Evolutionary conservation across 2,329 filamentous ascomycete species (phyloP).

Genomic region (Calycina marina): DNA sequence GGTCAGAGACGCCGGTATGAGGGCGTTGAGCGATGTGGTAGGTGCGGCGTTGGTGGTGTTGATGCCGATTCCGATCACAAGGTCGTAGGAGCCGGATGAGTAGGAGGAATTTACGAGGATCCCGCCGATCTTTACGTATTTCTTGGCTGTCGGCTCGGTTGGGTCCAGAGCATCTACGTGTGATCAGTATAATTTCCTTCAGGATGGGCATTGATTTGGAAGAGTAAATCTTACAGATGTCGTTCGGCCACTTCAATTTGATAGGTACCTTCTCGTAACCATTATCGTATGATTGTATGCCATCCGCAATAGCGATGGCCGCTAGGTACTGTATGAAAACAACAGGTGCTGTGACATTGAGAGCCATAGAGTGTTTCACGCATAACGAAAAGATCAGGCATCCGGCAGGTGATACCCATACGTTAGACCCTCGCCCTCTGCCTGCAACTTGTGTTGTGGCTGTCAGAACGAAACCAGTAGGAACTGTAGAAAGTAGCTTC

Average conservation of each 20-base stretch:
- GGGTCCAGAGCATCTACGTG: conserved; percentile 50
- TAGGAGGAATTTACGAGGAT: conserved; percentile 86
- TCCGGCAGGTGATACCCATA: conserved; percentile 86
- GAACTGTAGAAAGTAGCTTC: conserved; percentile 58
- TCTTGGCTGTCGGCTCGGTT: conserved; percentile 29
- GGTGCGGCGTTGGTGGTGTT: conserved; percentile 76
- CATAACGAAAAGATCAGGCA: conserved; percentile 78
- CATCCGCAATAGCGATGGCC: conserved; percentile 73
- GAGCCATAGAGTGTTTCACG: conserved; percentile 65
- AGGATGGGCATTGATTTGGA: not conserved
- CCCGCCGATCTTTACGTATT: conserved; percentile 81
- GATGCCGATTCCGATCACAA: conserved; percentile 74
- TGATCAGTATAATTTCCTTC: conserved; percentile 1
- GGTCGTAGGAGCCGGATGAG: conserved; percentile 60
- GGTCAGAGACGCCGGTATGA: conserved; percentile 38
- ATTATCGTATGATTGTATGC: conserved; percentile 62
- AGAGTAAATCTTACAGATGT: conserved; percentile 49
- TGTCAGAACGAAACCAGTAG: conserved; percentile 73
- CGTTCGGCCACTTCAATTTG: conserved; percentile 95
- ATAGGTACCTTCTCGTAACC: conserved; percentile 66
- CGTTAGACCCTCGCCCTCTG: conserved; percentile 77
- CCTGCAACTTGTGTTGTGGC: conserved; percentile 82
- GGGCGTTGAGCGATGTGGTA: conserved; percentile 70
- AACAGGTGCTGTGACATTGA: conserved; percentile 60
- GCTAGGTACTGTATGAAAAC: conserved; percentile 91